Base-by-base conservation (phyloP, 2,329 filamentous ascomycete species). In the Dactylellina haptotyla region DNA sequence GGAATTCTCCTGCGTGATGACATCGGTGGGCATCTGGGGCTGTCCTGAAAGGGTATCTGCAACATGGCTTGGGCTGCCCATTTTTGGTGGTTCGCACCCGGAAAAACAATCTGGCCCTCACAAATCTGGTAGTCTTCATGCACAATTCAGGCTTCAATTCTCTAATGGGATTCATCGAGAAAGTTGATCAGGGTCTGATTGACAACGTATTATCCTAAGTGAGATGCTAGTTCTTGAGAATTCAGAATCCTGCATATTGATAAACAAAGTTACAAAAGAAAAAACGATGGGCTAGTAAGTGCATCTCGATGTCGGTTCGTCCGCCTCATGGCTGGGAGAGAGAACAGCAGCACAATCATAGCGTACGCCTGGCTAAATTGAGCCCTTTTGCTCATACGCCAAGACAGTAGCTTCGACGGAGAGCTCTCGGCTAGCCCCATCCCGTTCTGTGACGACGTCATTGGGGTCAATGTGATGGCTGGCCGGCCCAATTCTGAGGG, bases 31-130 rank as follows among this genome's bases (percentile, higher is more conserved):
- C 56, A 54, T 58, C 41, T 50, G 32, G 43, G 56, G 39, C 53
- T 61, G 57, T 62, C 61, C 69, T 59, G 61, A 73, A 66, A 23
- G 43, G 59, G 69, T 53, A 73, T 73, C 61, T 73, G 69, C 61
- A 66, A 41, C 69, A 73, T 54, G 41, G 25, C 43, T 46, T 59
- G 54, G 41, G 54, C 26, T 43, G 46, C 46, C 67, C 53, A 57
- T 56, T 66, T 73, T 61, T 23, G 54, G 46, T 48, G 34, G 32
- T 56, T 45, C n/a, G 45, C 53, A 53, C 34, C 58, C 59, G 53
- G 45, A 51, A 57, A 64, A 61, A 51, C 41, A 65, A 30, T 64
- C 25, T 58, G 32, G 45, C 48, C 20, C 34, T 65, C 54, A 66
- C 61, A 51, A 32, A 61, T 66, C 53, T 50, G 58, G 61, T 32